Conservation (phyloP, 2,329 filamentous ascomycete species). For the Hypoxylon sp. region DNA sequence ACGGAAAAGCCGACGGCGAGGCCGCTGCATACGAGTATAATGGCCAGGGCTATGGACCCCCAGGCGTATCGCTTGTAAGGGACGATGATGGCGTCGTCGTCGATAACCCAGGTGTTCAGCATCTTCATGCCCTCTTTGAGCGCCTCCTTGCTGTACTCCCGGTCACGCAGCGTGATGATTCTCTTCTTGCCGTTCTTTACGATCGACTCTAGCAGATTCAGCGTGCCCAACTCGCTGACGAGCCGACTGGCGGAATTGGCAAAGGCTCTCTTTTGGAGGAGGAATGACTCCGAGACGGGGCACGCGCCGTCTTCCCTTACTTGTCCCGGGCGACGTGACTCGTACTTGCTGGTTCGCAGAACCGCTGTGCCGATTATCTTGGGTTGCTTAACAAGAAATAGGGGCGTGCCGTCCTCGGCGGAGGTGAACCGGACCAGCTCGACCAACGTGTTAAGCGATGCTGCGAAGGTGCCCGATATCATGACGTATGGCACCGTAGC, state of each 20-base stretch:
- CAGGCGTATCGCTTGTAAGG: background rate
- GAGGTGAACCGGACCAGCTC: background rate
- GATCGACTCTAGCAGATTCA: background rate
- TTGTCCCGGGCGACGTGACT: background rate
- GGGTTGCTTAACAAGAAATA: slow-evolving; percentile 1
- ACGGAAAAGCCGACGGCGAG: slow-evolving; percentile 31
- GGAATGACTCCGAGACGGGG: background rate
- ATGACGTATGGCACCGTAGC: background rate
- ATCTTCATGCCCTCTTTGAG: background rate
- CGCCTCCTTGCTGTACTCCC: background rate
- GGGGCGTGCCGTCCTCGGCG: background rate
- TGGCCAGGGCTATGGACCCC: background rate
- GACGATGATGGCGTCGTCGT: slow-evolving; percentile 1
- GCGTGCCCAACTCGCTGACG: background rate
- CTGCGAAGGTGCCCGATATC: background rate
- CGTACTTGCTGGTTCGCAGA: slow-evolving; percentile 1
- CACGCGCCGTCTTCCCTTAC: background rate
- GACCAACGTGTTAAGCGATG: background rate
- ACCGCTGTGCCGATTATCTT: background rate
- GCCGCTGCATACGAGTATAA: slow-evolving; percentile 25
- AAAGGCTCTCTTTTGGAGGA: background rate
- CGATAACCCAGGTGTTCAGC: slow-evolving; percentile 12
- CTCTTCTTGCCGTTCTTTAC: background rate
- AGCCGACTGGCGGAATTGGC: background rate
- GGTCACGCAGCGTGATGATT: background rate